Evolutionary conservation across 225 moss, liverwort and hornwort genomes (phyloP), one percentile per base, ranked within the genome.

Genomic region (Polytrichum formosum): DNA sequence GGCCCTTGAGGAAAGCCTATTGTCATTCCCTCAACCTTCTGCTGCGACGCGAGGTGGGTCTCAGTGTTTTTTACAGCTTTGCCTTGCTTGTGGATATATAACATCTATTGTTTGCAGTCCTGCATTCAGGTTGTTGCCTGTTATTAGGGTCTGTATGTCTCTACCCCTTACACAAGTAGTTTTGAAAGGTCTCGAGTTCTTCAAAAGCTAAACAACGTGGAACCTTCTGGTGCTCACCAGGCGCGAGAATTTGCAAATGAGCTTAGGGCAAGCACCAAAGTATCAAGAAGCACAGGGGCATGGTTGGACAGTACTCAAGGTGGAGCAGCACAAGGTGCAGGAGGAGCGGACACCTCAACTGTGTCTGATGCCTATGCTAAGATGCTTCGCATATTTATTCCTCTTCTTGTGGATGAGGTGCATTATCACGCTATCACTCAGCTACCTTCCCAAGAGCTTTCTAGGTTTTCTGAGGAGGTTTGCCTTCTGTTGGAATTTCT

Each of bases 221-320:
- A 16, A 46, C 13, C 46, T 58, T 58, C 58, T 1, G 9, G 21
- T 6, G 20, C 21, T 20, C 9, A 58, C 35, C 75, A 98, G 98
- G 98, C 94, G 20, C 88, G 94, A 72, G 98, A 98, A 74, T 94
- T 94, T 88, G 98, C 98, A 54, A 94, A 92, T 79, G 98, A 98
- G 70, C 90, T 98, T 53, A 85, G 91, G 54, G 87, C 90, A 66
- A 91, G 91, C 76, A 89, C 91, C 21, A 98, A 98, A 78, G 91
- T 92, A 58, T 88, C 91, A 55, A 87, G 87, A 79, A 87, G 79
- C 67, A 77, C 88, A 74, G 92, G 91, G 70, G 88, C 90, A 71
- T 94, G 92, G 92, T 78, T 92, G 67, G 98, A 98, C 75, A 88
- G 88, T 84, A 88, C 94, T 5, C 84, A 84, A 55, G 75, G 75